Conservation (phyloP, 495 filamentous ascomycete genomes). For the Parmelia sp. region DNA sequence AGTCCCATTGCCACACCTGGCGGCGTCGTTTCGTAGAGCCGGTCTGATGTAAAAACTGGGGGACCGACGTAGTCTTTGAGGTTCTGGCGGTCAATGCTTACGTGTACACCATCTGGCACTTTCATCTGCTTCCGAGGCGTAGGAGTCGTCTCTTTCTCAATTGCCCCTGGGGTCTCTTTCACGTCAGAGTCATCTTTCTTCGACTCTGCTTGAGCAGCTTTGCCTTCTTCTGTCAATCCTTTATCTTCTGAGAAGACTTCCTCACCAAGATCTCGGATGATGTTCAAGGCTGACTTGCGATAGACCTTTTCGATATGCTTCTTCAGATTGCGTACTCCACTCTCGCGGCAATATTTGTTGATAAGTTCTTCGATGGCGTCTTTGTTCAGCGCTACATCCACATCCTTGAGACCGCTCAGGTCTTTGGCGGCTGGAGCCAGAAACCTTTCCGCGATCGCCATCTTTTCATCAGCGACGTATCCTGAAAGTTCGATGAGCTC, state of each 20-base stretch:
- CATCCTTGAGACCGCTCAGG: conserved; percentile 81
- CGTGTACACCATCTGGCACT: conserved; percentile 81
- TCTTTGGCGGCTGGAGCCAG: conserved; percentile 88
- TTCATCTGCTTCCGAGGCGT: conserved; percentile 71
- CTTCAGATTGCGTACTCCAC: conserved; percentile 94
- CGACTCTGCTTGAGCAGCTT: conserved; percentile 67
- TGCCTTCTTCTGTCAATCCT: conserved; percentile 82
- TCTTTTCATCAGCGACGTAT: conserved; percentile 97
- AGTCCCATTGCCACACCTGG: conserved; percentile 99
- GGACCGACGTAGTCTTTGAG: conserved; percentile 97
- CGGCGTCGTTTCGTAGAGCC: conserved; percentile 89
- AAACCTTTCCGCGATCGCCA: conserved; percentile 93
- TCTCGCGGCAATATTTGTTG: conserved; percentile 96
- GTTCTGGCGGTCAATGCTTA: conserved; percentile 81
- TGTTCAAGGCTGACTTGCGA: conserved; percentile 93
- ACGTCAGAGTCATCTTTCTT: conserved; percentile 55
- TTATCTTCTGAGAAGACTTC: conserved; percentile 72
- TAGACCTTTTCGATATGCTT: conserved; percentile 99
- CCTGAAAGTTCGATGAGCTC: conserved; percentile 95
- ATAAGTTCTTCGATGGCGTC: conserved; percentile 92
- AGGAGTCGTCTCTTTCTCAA: conserved; percentile 66
- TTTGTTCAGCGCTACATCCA: conserved; percentile 74
- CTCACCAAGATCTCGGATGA: conserved; percentile 91
- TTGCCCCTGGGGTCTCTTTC: conserved; percentile 50
- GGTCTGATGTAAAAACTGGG: conserved; percentile 89